Evolutionary conservation across 305 asterid species (phyloP).

Genomic region (Andrographis paniculata): DNA sequence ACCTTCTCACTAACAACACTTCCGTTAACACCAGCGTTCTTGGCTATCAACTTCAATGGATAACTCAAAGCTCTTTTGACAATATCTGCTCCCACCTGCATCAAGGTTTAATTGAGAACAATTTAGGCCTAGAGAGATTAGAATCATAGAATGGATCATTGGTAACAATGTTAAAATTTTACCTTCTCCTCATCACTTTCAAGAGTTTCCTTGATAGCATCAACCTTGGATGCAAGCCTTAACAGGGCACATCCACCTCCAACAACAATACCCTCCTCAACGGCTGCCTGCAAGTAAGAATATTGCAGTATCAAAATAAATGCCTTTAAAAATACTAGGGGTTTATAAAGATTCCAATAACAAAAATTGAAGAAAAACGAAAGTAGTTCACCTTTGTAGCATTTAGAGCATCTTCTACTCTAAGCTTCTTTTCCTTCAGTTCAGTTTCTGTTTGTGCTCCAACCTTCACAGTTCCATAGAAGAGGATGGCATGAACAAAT

Average conservation of each 20-base stretch:
- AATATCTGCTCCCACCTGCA: conserved; percentile 95
- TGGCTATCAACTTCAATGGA: conserved; percentile 93
- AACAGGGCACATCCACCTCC: conserved; percentile 96
- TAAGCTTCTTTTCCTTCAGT: conserved; percentile 62
- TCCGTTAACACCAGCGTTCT: conserved; percentile 96
- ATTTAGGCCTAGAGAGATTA: too few relatives aligned
- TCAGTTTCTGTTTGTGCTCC: conserved; percentile 82
- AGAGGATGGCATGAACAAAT: not conserved
- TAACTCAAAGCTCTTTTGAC: conserved; percentile 92
- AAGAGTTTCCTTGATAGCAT: conserved; percentile 75
- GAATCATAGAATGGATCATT: too few relatives aligned
- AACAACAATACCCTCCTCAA: conserved; percentile 98
- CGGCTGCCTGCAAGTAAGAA: conserved; percentile 78
- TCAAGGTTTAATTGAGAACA: not conserved
- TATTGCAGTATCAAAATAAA: too few relatives aligned
- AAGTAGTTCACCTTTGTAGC: conserved; percentile 48
- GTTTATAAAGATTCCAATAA: not conserved
- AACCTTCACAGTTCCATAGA: conserved; percentile 27
- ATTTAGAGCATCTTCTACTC: conserved; percentile 77
- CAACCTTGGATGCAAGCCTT: conserved; percentile 87
- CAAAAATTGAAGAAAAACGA: not conserved
- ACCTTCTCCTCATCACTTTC: conserved; percentile 91
- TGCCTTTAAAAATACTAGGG: too few relatives aligned
- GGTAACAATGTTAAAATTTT: too few relatives aligned
- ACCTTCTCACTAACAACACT: conserved; percentile 99